phyloP scores from a whole-genome alignment of 2,329 filamentous ascomycete genomes.

The Xylariales sp. region DNA sequence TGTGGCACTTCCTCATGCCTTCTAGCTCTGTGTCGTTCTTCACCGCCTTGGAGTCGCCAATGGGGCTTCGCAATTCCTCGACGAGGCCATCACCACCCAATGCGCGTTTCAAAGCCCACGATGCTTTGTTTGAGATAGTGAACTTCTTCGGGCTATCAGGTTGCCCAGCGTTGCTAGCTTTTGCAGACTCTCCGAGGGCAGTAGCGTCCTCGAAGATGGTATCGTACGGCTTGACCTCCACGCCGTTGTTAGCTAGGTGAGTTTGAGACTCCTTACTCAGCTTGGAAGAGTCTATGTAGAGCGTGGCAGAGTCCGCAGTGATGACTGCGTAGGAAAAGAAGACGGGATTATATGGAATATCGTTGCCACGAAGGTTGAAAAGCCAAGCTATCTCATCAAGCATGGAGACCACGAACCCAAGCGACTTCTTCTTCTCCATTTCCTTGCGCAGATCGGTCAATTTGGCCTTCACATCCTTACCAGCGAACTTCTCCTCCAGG shows the following conservation, averaged over 20 bases:
- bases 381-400: constrained; percentile 97
- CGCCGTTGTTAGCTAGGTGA: constrained; percentile 65
- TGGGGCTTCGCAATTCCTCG: constrained; percentile 80
- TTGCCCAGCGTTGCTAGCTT: constrained; percentile 24
- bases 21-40: constrained; percentile 88
- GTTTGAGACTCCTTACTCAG: constrained; percentile 62
- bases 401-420: constrained; percentile 87
- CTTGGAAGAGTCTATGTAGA: constrained; percentile 83
- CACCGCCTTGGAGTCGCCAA: constrained; percentile 86
- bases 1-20: constrained; percentile 91
- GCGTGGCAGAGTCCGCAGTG: constrained; percentile 68
- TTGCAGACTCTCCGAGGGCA: constrained; percentile 47
- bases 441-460: constrained; percentile 85
- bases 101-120: constrained; percentile 85
- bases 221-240: constrained; percentile 77
- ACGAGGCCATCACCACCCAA: constrained; percentile 82
- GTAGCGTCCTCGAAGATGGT: constrained; percentile 76
- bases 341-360: constrained; percentile 96
- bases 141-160: constrained; percentile 57
- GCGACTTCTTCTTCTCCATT: constrained; percentile 80
- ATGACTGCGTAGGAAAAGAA: constrained; percentile 96
- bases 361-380: constrained; percentile 92
- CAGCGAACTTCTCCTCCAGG: constrained; percentile 68
- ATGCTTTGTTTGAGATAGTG: constrained; percentile 80
- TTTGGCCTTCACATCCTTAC: constrained; percentile 79